Percentiles rank a stretch among this genome's conserved stretches.
These are phyloP conservation scores for Cryptomeria japonica DNA, from an alignment of 75 land plant species.

Conservation along the genomic window DNA sequence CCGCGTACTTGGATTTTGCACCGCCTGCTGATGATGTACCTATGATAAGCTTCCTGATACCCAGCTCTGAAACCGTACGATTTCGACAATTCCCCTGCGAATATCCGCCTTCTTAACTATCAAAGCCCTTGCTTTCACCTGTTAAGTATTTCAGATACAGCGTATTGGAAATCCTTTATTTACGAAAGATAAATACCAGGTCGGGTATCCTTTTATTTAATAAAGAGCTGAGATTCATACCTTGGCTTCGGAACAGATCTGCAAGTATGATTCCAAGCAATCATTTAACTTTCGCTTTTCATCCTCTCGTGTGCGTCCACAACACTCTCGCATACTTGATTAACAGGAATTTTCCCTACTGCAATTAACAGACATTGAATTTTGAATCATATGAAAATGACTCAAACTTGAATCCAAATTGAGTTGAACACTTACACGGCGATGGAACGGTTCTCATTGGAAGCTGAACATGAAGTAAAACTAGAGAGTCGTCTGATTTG, in stretches of 20 bases:
- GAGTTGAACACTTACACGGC: background rate
- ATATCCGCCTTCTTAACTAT: constrained; percentile 12
- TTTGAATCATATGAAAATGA: background rate
- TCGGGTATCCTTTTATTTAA: too few species aligned
- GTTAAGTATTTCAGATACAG: constrained; percentile 6
- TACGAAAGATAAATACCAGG: background rate
- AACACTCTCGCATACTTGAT: background rate
- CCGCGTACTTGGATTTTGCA: too few species aligned
- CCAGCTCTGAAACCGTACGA: too few species aligned
- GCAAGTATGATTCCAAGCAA: background rate
- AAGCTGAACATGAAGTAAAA: background rate
- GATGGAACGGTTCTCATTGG: background rate
- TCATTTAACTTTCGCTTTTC: background rate
- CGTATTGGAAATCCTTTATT: constrained; percentile 12
- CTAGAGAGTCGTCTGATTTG: background rate
- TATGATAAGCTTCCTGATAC: too few species aligned
- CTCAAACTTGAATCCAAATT: background rate
- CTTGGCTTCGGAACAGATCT: background rate
- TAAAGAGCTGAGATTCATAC: background rate
- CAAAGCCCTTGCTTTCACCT: background rate
- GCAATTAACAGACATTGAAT: background rate
- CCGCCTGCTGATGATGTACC: too few species aligned
- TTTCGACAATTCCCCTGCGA: too few species aligned
- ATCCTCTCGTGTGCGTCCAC: background rate
- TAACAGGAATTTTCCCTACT: background rate